Base-by-base conservation (phyloP, 1,284 basidiomycete genomes). In the Apiotrichum domesticum region DNA sequence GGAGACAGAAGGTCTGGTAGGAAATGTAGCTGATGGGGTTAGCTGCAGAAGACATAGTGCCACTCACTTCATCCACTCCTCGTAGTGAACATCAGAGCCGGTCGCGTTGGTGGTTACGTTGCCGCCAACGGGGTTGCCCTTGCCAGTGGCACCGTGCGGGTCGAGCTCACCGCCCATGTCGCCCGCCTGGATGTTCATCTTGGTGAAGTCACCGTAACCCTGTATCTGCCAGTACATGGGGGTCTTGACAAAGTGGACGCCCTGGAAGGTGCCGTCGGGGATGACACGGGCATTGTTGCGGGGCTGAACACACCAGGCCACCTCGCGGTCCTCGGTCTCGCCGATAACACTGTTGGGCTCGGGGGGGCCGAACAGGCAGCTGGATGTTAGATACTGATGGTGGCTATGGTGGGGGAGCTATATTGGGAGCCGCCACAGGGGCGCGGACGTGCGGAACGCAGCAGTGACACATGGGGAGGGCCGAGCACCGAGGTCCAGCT, bases 291-390 rank as follows among this genome's bases (percentile, higher is more conserved):
- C 73, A 59, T 80, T 75, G 72, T 80, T 80, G 39, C 80, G 77
- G 79, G 70, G 69, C 65, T 80, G 78, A 54, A 80, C 80, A 74
- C 82, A 83, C 77, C 78, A 83, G 14, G 81, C 79, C 45, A 83
- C 82, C 56, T 77, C 77, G 57, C 75, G 68, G 46, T 68, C 73
- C 71, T 84, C 82, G 32, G 78, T 78, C 57, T 82, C 73, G 46
- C 81, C 81, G 56, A 84, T 78, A 9, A 74, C 65, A 14, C 62
- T 63, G 61, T 67, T 64, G 15, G 71, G 59, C 34, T 66, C 68
- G 77, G 71, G 77, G 68, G 58, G 84, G 65, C 56, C 84, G 81
- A 66, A 85, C 41, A 78, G 57, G 63, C 75, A 77, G 71, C 72
- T 74, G 48, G 21, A 21, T 21, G 21, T 21, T 21, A 21, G 21